Evolutionary conservation across 2,329 filamentous ascomycete species (phyloP).

Genomic region (Shiraia bambusicola): DNA sequence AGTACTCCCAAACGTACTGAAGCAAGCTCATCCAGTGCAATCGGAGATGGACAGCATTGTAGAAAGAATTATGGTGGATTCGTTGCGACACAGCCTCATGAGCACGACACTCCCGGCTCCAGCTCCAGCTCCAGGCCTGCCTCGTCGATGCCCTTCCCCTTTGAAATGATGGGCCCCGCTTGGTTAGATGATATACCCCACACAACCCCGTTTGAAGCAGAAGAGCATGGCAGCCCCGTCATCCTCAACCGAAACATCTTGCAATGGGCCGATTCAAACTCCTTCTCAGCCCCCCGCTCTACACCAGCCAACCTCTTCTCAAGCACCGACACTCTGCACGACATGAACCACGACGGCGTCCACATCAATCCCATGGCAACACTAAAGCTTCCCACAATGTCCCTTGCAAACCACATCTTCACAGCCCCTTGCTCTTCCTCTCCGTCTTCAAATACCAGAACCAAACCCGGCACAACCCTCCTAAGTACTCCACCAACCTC

Average conservation of each 20-base stretch:
- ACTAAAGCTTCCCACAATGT: slow-evolving; percentile 24
- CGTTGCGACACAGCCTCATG: not conserved
- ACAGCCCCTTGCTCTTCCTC: not conserved
- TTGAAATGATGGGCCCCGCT: slow-evolving; percentile 12
- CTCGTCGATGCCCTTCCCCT: slow-evolving; percentile 4
- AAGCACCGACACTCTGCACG: slow-evolving; percentile 11
- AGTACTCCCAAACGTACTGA: not conserved
- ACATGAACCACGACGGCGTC: slow-evolving; percentile 22
- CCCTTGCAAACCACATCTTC: slow-evolving; percentile 6
- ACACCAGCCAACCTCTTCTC: not conserved
- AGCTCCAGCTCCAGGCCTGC: not conserved
- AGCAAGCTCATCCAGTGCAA: not conserved
- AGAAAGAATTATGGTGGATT: not conserved
- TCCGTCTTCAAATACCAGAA: not conserved
- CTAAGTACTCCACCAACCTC: slow-evolving; percentile 3
- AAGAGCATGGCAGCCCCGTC: slow-evolving; percentile 30
- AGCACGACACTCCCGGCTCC: not conserved
- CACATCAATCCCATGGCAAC: slow-evolving; percentile 36
- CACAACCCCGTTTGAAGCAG: slow-evolving; percentile 21
- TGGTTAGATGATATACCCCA: slow-evolving; percentile 21
- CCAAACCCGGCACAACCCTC: not conserved
- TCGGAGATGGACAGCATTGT: not conserved
- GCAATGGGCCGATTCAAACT: slow-evolving; percentile 41
- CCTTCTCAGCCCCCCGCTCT: not conserved
- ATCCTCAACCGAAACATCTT: slow-evolving; percentile 43